Conservation (phyloP, 495 filamentous ascomycete genomes). For the Aspergillus kassunensis region DNA sequence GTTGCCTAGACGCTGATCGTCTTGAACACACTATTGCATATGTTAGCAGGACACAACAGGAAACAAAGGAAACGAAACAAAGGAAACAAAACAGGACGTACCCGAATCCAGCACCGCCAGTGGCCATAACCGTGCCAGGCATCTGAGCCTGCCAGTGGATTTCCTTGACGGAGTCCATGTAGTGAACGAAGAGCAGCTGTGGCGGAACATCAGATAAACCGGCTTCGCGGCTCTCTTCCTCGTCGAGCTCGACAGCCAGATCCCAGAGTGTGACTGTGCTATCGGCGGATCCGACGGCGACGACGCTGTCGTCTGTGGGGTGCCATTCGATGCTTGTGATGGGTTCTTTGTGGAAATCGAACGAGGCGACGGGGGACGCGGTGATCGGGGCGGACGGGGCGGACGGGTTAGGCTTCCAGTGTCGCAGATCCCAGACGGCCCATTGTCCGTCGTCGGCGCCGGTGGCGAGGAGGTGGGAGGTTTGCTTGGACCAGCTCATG, state of each 20-base stretch:
- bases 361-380: slow-evolving; percentile 76
- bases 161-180: slow-evolving; percentile 91
- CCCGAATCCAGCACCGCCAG: slow-evolving; percentile 81
- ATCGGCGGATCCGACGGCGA: slow-evolving; percentile 88
- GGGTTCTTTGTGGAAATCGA: slow-evolving; percentile 91
- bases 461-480: slow-evolving; percentile 82
- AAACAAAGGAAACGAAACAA: background rate
- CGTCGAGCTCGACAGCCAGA: slow-evolving; percentile 91
- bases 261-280: slow-evolving; percentile 96
- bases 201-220: slow-evolving; percentile 87
- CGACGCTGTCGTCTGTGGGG: slow-evolving; percentile 89
- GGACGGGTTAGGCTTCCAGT: slow-evolving; percentile 69
- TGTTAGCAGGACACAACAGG: slow-evolving; percentile 24
- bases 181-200: slow-evolving; percentile 93
- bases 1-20: slow-evolving; percentile 51
- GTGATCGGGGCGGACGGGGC: slow-evolving; percentile 34
- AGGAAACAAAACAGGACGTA: slow-evolving; percentile 29
- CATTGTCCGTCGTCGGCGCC: slow-evolving; percentile 92
- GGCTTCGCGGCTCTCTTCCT: slow-evolving; percentile 89
- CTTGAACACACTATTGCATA: slow-evolving; percentile 46
- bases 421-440: slow-evolving; percentile 93
- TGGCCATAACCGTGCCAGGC: slow-evolving; percentile 84
- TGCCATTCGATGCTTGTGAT: slow-evolving; percentile 98
- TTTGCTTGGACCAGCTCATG: slow-evolving; percentile 86
- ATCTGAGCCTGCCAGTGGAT: slow-evolving; percentile 97